Conservation (phyloP, 768 basidiomycete species). For the Leccinum subtestaceum region DNA sequence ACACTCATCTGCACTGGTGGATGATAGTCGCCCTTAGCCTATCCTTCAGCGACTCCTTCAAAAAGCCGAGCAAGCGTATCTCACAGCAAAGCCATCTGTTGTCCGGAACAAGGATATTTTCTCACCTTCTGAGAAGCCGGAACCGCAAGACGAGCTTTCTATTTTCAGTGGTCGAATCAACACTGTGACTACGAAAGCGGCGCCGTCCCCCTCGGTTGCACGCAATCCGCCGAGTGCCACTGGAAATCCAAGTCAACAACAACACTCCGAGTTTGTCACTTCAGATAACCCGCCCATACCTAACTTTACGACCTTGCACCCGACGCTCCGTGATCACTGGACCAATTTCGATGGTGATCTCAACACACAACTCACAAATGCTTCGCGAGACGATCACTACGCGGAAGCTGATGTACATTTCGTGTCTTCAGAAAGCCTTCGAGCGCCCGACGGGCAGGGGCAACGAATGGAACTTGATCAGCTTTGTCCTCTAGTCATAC, state of each 20-base stretch:
- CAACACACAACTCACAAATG: constrained; percentile 45
- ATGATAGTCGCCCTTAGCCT: constrained; percentile 42
- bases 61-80: constrained; percentile 57
- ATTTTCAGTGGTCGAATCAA: constrained; percentile 78
- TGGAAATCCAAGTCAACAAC: constrained; percentile 28
- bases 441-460: constrained; percentile 1
- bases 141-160: constrained; percentile 63
- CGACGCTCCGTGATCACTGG: constrained; percentile 53
- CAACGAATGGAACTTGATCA: constrained; percentile 22
- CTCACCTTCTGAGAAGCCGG: constrained; percentile 42
- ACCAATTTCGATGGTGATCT: constrained; percentile 56
- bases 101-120: constrained; percentile 57
- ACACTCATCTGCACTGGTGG: neutral
- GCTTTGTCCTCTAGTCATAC: constrained; percentile 24
- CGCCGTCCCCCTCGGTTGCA: constrained; percentile 21
- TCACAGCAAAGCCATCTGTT: constrained; percentile 43
- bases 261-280: constrained; percentile 31
- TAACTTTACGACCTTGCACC: constrained; percentile 49
- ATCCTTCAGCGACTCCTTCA: constrained; percentile 57
- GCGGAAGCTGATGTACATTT: constrained; percentile 21
- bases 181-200: constrained; percentile 50
- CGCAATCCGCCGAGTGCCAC: constrained; percentile 7
- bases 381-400: constrained; percentile 25
- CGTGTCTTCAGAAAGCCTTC: constrained; percentile 5
- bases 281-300: constrained; percentile 18